Base-by-base conservation (phyloP, 176 grass and related monocot genomes). In the Dendrocalamus sinicus region DNA sequence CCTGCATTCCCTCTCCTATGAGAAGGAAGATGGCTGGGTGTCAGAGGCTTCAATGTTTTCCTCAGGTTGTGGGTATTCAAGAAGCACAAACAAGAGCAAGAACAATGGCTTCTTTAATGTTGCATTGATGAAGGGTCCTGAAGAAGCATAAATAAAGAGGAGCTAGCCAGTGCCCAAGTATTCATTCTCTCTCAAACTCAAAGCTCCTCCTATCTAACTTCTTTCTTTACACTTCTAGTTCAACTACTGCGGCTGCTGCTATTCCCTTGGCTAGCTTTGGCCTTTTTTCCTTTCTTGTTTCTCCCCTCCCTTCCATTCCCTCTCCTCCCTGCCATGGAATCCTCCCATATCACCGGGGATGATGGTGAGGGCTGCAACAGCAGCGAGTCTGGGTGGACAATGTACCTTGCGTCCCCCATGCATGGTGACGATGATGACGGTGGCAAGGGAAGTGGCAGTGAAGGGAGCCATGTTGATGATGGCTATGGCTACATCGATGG, bases 351-450 rank as follows among this genome's bases (percentile, higher is more conserved):
- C 85, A 92, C 90, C 35, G 90, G 86, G 65, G 90, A 94, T 82
- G 95, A 79, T 52, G 88, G 62, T 30, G 94, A 97, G 85, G 87
- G 91, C 54, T 97, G 90, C 70, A 93, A 87, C 90, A 94, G 95
- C 86, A 86, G 84, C 13, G 92, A 97, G 81, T 97, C 95, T 8
- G 92, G 95, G 37, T 97, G 95, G 95, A 97, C 95, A 83, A 85
- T 94, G 92, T 97, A 97, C 87, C 91, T 97, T 20, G 86, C 73
- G 76, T 94, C 95, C 48, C 95, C 92, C 76, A 83, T 92, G 84
- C 83, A 94, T 28, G 86, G 88, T 46, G 86, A 81, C 9, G 87
- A 44, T 22, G 83, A 87, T 8, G 22, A 35, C 70, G 88, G 82
- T 15, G 39, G 75, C 72, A 86, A 93, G 41, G 77, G 64, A 1